phyloP scores from a whole-genome alignment of 2,329 filamentous ascomycete genomes.

The Trichoderma guizhouense region DNA sequence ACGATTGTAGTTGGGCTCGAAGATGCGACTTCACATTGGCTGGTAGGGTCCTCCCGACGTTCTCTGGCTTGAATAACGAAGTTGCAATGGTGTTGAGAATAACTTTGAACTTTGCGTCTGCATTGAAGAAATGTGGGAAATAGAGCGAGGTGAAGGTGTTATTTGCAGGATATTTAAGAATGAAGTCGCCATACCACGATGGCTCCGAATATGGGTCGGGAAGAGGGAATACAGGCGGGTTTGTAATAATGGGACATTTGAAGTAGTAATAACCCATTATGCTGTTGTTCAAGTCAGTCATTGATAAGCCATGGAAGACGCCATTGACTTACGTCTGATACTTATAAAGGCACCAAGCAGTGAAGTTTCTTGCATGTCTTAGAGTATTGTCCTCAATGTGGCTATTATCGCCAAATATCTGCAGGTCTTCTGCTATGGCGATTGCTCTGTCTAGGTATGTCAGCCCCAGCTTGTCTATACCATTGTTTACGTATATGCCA shows the following conservation, averaged over 20 bases:
- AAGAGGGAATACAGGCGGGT: constrained; percentile 26
- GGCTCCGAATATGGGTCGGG: constrained; percentile 24
- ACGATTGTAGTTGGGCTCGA: constrained; percentile 23
- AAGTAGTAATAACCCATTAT: neutral
- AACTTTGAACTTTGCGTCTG: constrained; percentile 25
- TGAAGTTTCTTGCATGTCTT: constrained; percentile 25
- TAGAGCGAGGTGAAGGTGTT: constrained; percentile 21
- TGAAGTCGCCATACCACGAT: constrained; percentile 31
- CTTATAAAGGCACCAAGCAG: constrained; percentile 33
- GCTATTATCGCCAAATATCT: constrained; percentile 24
- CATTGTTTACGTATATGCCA: constrained; percentile 27
- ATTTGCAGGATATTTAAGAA: constrained; percentile 30
- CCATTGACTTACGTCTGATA: constrained; percentile 31
- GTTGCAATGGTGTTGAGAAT: constrained; percentile 29
- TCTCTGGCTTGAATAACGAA: neutral
- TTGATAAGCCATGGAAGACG: neutral
- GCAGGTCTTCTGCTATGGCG: constrained; percentile 29
- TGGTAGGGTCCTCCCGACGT: constrained; percentile 17
- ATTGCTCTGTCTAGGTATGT: constrained; percentile 29
- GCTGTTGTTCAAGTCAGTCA: neutral
- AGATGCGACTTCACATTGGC: constrained; percentile 18
- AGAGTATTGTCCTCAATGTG: neutral
- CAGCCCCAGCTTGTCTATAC: constrained; percentile 34
- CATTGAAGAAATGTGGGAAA: constrained; percentile 28
- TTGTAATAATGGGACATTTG: constrained; percentile 24